These are phyloP conservation scores for Oidiodendron maius DNA, from an alignment of 495 filamentous ascomycete genomes.

Conservation along the genomic window DNA sequence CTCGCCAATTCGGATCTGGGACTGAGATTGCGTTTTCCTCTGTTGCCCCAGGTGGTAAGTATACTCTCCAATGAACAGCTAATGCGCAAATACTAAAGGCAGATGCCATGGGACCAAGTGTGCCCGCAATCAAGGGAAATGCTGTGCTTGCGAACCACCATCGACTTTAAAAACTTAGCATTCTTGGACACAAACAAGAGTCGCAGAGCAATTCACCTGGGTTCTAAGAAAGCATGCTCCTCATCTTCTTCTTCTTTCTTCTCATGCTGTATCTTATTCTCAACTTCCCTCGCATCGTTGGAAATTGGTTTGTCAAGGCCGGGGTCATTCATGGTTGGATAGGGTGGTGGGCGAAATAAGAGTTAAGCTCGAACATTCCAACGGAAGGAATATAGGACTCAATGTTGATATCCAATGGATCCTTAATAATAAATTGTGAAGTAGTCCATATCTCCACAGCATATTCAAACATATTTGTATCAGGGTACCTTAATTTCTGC, in stretches of 20 bases:
- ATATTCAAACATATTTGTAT: too few relatives aligned
- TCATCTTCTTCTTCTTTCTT: slow-evolving; percentile 16
- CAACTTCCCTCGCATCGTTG: slow-evolving; percentile 42
- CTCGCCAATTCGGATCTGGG: slow-evolving; percentile 64
- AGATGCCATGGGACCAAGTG: slow-evolving; percentile 69
- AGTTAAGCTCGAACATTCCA: too few relatives aligned
- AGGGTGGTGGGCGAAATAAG: too few relatives aligned
- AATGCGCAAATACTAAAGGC: slow-evolving; percentile 78
- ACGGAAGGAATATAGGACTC: too few relatives aligned
- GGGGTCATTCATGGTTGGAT: slow-evolving; percentile 49
- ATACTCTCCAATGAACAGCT: slow-evolving; percentile 65
- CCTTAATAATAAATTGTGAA: too few relatives aligned
- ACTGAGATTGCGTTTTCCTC: slow-evolving; percentile 33
- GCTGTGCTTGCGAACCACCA: slow-evolving; percentile 88
- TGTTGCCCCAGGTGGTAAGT: slow-evolving; percentile 21
- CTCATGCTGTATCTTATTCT: slow-evolving; percentile 27
- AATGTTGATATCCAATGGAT: too few relatives aligned
- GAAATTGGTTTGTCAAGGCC: slow-evolving; percentile 48
- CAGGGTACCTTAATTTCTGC: too few relatives aligned
- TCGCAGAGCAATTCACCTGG: slow-evolving; percentile 18
- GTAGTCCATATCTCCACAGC: too few relatives aligned
- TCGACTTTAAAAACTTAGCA: slow-evolving; percentile 43
- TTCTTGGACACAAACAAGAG: too few relatives aligned
- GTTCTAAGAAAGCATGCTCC: slow-evolving; percentile 19
- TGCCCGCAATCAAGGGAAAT: slow-evolving; percentile 46